Percentiles rank a stretch among this genome's conserved stretches.
Conservation (phyloP, 148 eudicot species). For the Beta vulgaris region DNA sequence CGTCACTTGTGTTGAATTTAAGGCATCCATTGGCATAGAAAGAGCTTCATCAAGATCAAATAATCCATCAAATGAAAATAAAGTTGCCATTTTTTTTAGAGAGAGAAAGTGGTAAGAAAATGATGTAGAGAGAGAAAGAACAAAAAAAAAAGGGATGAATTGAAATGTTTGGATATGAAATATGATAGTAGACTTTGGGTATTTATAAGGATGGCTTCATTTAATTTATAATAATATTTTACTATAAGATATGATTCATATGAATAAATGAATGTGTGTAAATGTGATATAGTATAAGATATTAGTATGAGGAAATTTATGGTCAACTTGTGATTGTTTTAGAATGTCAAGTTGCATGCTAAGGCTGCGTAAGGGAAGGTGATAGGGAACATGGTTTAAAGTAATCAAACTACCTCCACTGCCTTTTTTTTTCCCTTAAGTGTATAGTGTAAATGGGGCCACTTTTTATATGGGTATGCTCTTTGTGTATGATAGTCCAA, state of each 20-base stretch:
- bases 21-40: conserved; percentile 28
- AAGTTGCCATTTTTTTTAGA: conserved; percentile 14
- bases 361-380: background rate
- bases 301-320: too few relatives aligned
- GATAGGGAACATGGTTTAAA: background rate
- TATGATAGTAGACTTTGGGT: background rate
- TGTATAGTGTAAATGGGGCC: too few relatives aligned
- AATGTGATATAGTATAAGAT: too few relatives aligned
- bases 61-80: conserved; percentile 20
- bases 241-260: too few relatives aligned
- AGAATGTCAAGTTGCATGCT: background rate
- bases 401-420: background rate
- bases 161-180: background rate
- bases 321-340: background rate
- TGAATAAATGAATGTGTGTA: too few relatives aligned
- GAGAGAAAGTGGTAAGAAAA: background rate
- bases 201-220: background rate
- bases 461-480: too few relatives aligned
- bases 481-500: too few relatives aligned
- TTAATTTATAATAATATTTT: background rate
- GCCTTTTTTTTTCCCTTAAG: too few relatives aligned
- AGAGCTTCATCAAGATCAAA: conserved; percentile 32
- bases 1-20: background rate
- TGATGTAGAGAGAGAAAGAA: background rate
- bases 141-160: background rate